Evolutionary conservation across 208 protist genomes (phyloP).

Genomic region (Trypanosoma theileri): DNA sequence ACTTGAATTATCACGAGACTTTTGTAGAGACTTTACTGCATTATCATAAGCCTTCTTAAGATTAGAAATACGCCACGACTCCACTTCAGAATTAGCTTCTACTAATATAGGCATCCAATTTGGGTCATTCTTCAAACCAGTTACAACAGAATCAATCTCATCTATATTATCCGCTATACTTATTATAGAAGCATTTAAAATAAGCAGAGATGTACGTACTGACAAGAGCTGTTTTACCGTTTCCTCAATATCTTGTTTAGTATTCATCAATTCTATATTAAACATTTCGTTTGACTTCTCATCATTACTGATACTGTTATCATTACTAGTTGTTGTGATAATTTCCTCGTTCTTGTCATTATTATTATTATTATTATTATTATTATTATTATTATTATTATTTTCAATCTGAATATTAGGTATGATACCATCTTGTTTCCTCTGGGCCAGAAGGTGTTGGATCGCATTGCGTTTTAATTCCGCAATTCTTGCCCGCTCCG

Average conservation of each 20-base stretch:
- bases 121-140: background rate
- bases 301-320: background rate
- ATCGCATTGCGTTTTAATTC: background rate
- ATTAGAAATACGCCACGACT: background rate
- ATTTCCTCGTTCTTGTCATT: background rate
- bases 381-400: background rate
- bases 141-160: slow-evolving; percentile 4
- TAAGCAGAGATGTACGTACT: background rate
- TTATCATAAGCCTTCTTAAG: slow-evolving; percentile 6
- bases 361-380: background rate
- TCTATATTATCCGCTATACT: background rate
- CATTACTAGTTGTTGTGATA: background rate
- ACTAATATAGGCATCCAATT: background rate
- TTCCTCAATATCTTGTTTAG: background rate
- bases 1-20: background rate
- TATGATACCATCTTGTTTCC: background rate
- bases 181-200: slow-evolving; percentile 1
- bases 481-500: background rate
- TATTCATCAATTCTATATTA: background rate
- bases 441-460: background rate
- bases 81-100: background rate
- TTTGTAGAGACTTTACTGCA: background rate
- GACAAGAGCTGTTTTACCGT: background rate
- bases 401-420: background rate
- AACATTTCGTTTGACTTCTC: background rate